phyloP scores from a whole-genome alignment of 1,139 yeast genomes.

The Taphrina pruni region DNA sequence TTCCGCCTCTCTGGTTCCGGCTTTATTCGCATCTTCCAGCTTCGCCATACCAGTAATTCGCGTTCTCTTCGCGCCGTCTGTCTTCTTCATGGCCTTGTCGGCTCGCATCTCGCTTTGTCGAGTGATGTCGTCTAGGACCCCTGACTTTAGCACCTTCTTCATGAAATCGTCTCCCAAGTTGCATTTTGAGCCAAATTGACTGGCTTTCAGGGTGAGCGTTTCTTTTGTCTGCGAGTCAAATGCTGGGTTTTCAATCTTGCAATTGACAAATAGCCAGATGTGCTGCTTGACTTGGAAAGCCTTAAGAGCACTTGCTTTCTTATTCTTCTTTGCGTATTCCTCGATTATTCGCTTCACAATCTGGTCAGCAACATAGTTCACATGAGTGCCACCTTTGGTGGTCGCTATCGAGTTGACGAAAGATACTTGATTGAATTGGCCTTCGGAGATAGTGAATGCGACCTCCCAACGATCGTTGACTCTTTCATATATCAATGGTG shows the following conservation, averaged over 20 bases:
- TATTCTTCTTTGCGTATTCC: conserved; percentile 73
- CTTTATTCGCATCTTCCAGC: conserved; percentile 93
- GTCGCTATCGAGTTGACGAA: conserved; percentile 98
- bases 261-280: conserved; percentile 88
- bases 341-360: conserved; percentile 77
- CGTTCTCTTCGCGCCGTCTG: conserved; percentile 85
- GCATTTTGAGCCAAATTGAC: conserved; percentile 87
- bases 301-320: conserved; percentile 71
- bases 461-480: conserved; percentile 89
- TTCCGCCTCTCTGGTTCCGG: conserved; percentile 91
- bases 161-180: conserved; percentile 77
- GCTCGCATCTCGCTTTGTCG: conserved; percentile 87
- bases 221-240: conserved; percentile 98
- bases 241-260: conserved; percentile 94
- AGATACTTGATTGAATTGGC: conserved; percentile 88
- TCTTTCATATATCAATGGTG: conserved; percentile 76
- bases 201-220: conserved; percentile 84
- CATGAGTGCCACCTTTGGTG: conserved; percentile 96
- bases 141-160: conserved; percentile 73
- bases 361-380: conserved; percentile 83
- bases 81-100: conserved; percentile 82
- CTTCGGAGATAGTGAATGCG: conserved; percentile 93
- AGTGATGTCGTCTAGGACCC: conserved; percentile 78
- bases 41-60: conserved; percentile 90
- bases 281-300: conserved; percentile 89